Evolutionary conservation across 2,329 filamentous ascomycete genomes (phyloP), one percentile per base, ranked within the genome.

Genomic region (Alternaria atra): DNA sequence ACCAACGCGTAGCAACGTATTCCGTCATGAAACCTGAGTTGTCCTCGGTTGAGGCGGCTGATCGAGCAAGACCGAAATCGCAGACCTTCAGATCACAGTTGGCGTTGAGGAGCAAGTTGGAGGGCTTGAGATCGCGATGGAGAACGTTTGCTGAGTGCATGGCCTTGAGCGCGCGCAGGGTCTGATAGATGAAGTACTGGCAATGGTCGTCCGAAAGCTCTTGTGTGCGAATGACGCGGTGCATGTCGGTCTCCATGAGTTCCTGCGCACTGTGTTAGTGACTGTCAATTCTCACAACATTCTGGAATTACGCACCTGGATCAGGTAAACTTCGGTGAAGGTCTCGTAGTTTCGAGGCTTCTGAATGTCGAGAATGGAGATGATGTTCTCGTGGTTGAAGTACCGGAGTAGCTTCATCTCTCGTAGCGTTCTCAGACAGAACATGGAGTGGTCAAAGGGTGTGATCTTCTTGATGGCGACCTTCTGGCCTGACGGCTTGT

Each of bases 1-100:
- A 99, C 95, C 95, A 99, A 75, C 95, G 90, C 47, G 95, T 99
- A 52, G 95, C 95, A 58, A 99, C 95, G 79, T 99, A 99, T 96
- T 99, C 95, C 15, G 95, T 99, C 95, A 99, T 99, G 87, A 99
- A 99, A 23, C 95, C 95, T n/a, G 94, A 97, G 83, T 99, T 99
- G 81, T 99, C 95, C 77, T 99, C 95, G 70, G 96, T 96, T 9
- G 94, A 97, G 8, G 95, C 95, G 12, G 95, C 95, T 9, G 94
- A 98, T 75, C 94, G 90, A 50, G 95, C 95, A 58, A 99, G 88
- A 77, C 95, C 95, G 76, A 99, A 99, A 80, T 99, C 95, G 82
- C 95, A 99, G 71, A 99, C 95, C 83, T 99, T 99, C 71, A 99
- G 86, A 82, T 99, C 95, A 81, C 95, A 99, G 82, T 99, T 99